Evolutionary conservation across 1,284 basidiomycete genomes (phyloP).

Genomic region (Trichosporon faecale): DNA sequence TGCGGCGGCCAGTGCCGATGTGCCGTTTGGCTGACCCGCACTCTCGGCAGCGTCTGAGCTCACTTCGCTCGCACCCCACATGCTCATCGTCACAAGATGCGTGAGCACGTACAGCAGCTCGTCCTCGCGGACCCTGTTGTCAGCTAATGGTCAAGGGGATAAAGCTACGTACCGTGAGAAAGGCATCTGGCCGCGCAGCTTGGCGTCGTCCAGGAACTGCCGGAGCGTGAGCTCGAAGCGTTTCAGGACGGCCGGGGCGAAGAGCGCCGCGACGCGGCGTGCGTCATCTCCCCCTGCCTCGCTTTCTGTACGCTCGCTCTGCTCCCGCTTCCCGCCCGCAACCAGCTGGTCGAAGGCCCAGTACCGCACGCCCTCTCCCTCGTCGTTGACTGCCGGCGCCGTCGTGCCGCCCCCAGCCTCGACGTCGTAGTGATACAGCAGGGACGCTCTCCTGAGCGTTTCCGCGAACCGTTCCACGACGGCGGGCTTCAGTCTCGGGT

Average conservation of each 20-base stretch:
- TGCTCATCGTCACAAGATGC: slow-evolving; percentile 65
- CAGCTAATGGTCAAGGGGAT: slow-evolving; percentile 11
- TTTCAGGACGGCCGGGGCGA: slow-evolving; percentile 58
- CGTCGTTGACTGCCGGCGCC: slow-evolving; percentile 54
- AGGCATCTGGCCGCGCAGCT: slow-evolving; percentile 74
- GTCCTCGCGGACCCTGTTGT: slow-evolving; percentile 72
- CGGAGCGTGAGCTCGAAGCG: slow-evolving; percentile 68
- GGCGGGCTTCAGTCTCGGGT: slow-evolving; percentile 66
- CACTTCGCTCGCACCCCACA: slow-evolving; percentile 63
- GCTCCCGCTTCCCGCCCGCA: slow-evolving; percentile 7
- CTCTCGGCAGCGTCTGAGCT: no score
- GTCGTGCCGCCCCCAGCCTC: slow-evolving; percentile 31
- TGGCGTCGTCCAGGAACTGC: slow-evolving; percentile 75
- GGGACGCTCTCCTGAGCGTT: slow-evolving; percentile 71
- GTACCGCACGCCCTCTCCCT: slow-evolving; percentile 81
- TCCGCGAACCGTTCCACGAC: slow-evolving; percentile 69
- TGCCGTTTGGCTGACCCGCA: neutral
- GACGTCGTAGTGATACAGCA: slow-evolving; percentile 58
- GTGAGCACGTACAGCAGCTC: slow-evolving; percentile 80
- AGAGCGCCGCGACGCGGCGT: slow-evolving; percentile 15
- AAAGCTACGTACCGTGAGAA: slow-evolving; percentile 65
- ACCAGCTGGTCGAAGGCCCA: slow-evolving; percentile 93
- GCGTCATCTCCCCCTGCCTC: no score
- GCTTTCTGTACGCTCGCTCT: no score
- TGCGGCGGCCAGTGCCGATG: slow-evolving; percentile 48